Conservation (phyloP, 225 moss, liverwort and hornwort genomes). For the Climacium dendroides region DNA sequence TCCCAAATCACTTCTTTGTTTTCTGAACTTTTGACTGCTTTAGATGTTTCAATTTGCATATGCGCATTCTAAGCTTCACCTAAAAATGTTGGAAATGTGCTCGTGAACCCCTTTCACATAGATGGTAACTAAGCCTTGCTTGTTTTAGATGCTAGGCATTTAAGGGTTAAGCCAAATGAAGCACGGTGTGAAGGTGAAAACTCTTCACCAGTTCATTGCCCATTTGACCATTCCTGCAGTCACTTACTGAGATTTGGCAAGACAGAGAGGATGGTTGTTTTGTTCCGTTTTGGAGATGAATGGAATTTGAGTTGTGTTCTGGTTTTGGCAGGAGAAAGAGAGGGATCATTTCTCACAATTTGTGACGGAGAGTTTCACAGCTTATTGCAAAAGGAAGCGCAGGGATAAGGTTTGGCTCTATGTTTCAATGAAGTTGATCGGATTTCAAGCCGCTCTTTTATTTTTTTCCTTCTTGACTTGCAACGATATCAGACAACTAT, state of each 20-base stretch:
- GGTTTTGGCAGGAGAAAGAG: slow-evolving; percentile 59
- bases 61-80: neutral
- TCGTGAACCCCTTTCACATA: neutral
- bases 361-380: slow-evolving; percentile 59
- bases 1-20: neutral
- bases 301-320: neutral
- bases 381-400: slow-evolving; percentile 57
- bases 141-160: neutral
- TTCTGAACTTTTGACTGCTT: neutral
- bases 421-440: neutral
- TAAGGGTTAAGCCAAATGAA: neutral
- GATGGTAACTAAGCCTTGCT: neutral
- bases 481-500: neutral
- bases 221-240: neutral
- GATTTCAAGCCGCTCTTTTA: neutral
- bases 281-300: neutral
- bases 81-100: neutral
- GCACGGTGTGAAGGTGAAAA: neutral
- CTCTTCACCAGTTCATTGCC: neutral
- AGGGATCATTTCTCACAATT: slow-evolving; percentile 57
- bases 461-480: neutral
- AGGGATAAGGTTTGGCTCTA: slow-evolving; percentile 67
- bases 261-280: neutral
- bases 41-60: neutral
- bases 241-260: neutral